Percentiles rank a stretch among this genome's conserved stretches.
phyloP scores from a whole-genome alignment of 2,329 filamentous ascomycete species.

The Penicillium capsulatum region DNA sequence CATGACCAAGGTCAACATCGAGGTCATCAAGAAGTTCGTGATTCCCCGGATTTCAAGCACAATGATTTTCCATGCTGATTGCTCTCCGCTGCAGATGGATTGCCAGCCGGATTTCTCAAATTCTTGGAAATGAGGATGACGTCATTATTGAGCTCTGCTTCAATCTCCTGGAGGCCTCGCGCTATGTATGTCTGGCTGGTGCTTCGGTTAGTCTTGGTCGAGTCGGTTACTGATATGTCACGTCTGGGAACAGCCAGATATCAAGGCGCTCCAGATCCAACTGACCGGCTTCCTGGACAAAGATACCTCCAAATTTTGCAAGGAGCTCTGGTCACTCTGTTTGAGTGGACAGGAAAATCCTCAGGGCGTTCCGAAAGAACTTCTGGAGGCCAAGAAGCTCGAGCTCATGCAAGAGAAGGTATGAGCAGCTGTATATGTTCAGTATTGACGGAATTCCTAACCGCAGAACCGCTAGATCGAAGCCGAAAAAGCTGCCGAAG shows the following conservation, averaged over 20 bases:
- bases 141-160: constrained; percentile 84
- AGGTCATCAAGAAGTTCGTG: constrained; percentile 92
- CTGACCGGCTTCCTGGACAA: constrained; percentile 93
- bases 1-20: constrained; percentile 93
- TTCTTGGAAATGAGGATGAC: constrained; percentile 90
- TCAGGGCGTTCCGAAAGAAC: constrained; percentile 87
- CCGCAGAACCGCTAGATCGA: constrained; percentile 57
- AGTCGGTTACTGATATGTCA: neutral
- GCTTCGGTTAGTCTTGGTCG: neutral
- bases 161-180: constrained; percentile 65
- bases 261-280: constrained; percentile 91
- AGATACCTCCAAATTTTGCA: constrained; percentile 82
- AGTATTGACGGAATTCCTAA: constrained; percentile 8
- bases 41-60: constrained; percentile 11
- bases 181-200: constrained; percentile 59
- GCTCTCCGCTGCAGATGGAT: constrained; percentile 70
- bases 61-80: constrained; percentile 9
- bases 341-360: constrained; percentile 84
- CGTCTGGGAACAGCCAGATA: constrained; percentile 66
- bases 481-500: constrained; percentile 75
- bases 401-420: constrained; percentile 96
- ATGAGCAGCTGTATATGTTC: neutral
- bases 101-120: constrained; percentile 76
- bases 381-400: constrained; percentile 92
- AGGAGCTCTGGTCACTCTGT: constrained; percentile 87